These are phyloP conservation scores for Psilocybe tampanensis DNA, from an alignment of 768 basidiomycete species.

Conservation along the genomic window DNA sequence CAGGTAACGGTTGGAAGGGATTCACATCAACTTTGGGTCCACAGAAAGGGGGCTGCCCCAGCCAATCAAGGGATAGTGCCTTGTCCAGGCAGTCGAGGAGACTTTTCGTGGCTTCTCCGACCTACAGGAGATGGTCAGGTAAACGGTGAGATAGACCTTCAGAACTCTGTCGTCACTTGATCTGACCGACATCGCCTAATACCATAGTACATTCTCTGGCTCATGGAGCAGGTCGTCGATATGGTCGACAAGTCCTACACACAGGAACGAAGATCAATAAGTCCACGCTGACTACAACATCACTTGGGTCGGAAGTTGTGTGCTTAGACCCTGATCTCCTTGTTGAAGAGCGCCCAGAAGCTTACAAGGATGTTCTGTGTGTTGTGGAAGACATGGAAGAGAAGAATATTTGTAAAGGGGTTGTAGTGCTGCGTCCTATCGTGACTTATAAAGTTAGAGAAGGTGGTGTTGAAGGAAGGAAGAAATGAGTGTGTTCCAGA, in stretches of 20 bases:
- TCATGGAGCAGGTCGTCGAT: conserved; percentile 39
- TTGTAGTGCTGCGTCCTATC: conserved; percentile 34
- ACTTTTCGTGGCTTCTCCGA: conserved; percentile 36
- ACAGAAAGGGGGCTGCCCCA: conserved; percentile 42
- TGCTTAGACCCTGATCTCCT: conserved; percentile 37
- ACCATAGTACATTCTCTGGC: conserved; percentile 35
- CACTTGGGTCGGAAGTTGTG: conserved; percentile 37
- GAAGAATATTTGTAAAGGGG: conserved; percentile 26
- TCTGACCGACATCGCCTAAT: background rate
- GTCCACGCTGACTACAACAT: conserved; percentile 30
- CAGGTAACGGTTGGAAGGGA: conserved; percentile 18
- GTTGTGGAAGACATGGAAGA: conserved; percentile 39
- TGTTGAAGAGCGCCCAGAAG: conserved; percentile 40
- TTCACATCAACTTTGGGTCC: conserved; percentile 32
- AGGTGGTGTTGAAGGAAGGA: conserved; percentile 8
- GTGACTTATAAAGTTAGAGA: conserved; percentile 40
- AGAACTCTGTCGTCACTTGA: background rate
- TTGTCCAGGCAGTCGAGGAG: conserved; percentile 42
- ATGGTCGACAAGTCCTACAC: conserved; percentile 35
- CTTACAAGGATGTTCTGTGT: conserved; percentile 37
- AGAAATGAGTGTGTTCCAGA: conserved; percentile 5
- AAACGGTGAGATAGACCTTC: conserved; percentile 26
- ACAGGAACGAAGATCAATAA: conserved; percentile 29
- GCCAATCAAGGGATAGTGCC: conserved; percentile 34
- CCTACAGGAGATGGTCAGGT: conserved; percentile 36